Evolutionary conservation across 371 early-diverging fungal genomes (phyloP).

Genomic region (Capniomyces stellatus): DNA sequence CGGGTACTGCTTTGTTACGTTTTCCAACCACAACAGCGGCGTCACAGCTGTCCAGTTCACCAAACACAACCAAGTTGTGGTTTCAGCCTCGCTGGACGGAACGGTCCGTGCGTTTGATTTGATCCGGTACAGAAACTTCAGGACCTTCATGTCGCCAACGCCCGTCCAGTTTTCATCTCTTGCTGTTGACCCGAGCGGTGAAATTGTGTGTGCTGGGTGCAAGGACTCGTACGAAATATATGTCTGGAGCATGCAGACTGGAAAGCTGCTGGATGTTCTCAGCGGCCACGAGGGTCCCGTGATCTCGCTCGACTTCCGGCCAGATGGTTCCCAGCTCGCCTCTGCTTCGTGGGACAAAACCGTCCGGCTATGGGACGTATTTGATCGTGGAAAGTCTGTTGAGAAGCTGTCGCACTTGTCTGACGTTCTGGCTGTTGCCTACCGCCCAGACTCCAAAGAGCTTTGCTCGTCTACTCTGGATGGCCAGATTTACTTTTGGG

Average conservation of each 20-base stretch:
- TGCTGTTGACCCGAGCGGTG: constrained; percentile 91
- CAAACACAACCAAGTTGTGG: constrained; percentile 69
- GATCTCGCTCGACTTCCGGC: constrained; percentile 66
- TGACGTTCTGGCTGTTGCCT: constrained; percentile 80
- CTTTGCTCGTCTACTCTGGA: constrained; percentile 76
- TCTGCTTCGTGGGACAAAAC: constrained; percentile 92
- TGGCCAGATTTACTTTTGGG: constrained; percentile 88
- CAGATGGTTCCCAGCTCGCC: constrained; percentile 47
- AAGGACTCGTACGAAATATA: constrained; percentile 89
- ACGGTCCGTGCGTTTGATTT: constrained; percentile 95
- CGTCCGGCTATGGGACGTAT: constrained; percentile 86
- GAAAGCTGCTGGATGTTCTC: constrained; percentile 83
- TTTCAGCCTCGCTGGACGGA: constrained; percentile 89
- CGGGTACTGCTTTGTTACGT: constrained; percentile 95
- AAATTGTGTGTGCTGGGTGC: constrained; percentile 90
- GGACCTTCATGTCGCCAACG: constrained; percentile 90
- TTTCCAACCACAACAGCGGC: constrained; percentile 74
- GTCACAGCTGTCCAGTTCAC: constrained; percentile 79
- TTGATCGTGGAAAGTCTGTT: constrained; percentile 59
- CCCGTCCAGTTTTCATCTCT: constrained; percentile 86
- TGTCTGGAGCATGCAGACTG: constrained; percentile 95
- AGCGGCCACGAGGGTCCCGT: constrained; percentile 90
- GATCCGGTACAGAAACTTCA: constrained; percentile 91
- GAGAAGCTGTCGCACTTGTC: constrained; percentile 63
- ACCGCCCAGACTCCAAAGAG: constrained; percentile 77